Evolutionary conservation across 441 rosid genomes (phyloP).

Genomic region (Cnidoscolus chayamansa): DNA sequence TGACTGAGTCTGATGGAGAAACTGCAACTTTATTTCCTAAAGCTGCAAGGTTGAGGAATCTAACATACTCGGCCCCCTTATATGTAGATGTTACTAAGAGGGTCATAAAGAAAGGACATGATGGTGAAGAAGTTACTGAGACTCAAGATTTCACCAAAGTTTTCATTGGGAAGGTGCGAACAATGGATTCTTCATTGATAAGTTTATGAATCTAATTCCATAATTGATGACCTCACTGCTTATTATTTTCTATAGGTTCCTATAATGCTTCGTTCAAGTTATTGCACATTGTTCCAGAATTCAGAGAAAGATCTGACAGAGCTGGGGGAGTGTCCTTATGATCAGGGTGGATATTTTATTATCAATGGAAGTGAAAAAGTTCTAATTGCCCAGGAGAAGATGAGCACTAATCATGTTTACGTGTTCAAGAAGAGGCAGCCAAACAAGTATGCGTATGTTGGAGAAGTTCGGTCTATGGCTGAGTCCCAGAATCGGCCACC

Average conservation of each 20-base stretch:
- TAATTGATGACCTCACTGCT: slow-evolving; percentile 10
- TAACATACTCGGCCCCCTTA: slow-evolving; percentile 91
- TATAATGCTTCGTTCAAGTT: slow-evolving; percentile 93
- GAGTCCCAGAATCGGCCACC: slow-evolving; percentile 93
- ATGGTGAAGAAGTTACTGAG: slow-evolving; percentile 94
- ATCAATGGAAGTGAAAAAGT: slow-evolving; percentile 98
- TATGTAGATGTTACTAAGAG: slow-evolving; percentile 88
- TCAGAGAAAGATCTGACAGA: slow-evolving; percentile 98
- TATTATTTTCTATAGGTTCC: slow-evolving; percentile 59
- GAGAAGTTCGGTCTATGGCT: slow-evolving; percentile 94
- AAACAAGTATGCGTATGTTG: slow-evolving; percentile 84
- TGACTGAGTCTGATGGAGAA: slow-evolving; percentile 97
- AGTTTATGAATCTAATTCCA: slow-evolving; percentile 10
- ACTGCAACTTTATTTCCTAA: slow-evolving; percentile 93
- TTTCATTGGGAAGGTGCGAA: slow-evolving; percentile 81
- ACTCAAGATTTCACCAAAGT: slow-evolving; percentile 87
- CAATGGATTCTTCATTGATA: slow-evolving; percentile 1
- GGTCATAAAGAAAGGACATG: slow-evolving; percentile 90
- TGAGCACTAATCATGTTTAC: slow-evolving; percentile 94
- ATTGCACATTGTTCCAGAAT: slow-evolving; percentile 81
- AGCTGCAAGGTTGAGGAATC: slow-evolving; percentile 95
- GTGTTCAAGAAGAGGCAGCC: slow-evolving; percentile 97
- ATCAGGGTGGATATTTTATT: slow-evolving; percentile 96
- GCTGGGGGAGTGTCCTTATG: slow-evolving; percentile 97
- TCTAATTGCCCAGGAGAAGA: slow-evolving; percentile 97